A percentile compares a stretch with the other conserved stretches of the same genome.
Evolutionary conservation across 257 asterid species (phyloP).

Genomic region (Petunia secreta): DNA sequence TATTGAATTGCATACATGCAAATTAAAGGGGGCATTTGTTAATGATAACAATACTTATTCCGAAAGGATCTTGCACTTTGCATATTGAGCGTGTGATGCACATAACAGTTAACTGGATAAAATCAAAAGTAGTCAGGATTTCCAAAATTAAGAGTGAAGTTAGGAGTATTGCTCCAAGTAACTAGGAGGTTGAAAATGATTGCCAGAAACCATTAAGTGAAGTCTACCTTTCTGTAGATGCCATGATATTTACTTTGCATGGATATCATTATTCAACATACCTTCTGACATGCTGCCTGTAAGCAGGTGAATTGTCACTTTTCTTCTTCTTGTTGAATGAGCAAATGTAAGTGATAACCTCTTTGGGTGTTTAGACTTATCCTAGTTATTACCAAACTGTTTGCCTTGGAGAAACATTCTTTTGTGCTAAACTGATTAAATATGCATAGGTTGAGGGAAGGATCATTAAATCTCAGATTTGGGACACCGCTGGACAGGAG

Average conservation of each 20-base stretch:
- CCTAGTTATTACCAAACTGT: neutral
- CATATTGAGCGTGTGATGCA: neutral
- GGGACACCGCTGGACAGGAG: constrained; percentile 31
- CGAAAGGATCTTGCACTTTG: neutral
- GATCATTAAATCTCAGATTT: constrained; percentile 27
- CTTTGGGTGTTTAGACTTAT: neutral
- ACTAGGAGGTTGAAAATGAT: neutral
- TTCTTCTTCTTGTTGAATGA: neutral
- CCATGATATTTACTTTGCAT: neutral
- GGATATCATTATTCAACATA: neutral
- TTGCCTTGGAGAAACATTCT: neutral
- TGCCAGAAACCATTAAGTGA: neutral
- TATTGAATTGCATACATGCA: too few species aligned
- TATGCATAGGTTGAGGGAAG: constrained; percentile 26
- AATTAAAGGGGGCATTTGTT: too few species aligned
- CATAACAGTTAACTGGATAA: neutral
- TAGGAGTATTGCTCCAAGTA: neutral
- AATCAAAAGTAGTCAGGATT: neutral
- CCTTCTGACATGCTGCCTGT: neutral
- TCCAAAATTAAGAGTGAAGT: neutral
- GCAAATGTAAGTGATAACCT: neutral
- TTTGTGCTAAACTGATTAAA: neutral
- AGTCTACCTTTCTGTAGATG: neutral
- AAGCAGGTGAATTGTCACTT: neutral
- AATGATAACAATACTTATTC: too few species aligned